A percentile compares a stretch with the other conserved stretches of the same genome.
These are phyloP conservation scores for Schizosaccharomyces octosporus DNA, from an alignment of 805 yeast species.

Conservation along the genomic window DNA sequence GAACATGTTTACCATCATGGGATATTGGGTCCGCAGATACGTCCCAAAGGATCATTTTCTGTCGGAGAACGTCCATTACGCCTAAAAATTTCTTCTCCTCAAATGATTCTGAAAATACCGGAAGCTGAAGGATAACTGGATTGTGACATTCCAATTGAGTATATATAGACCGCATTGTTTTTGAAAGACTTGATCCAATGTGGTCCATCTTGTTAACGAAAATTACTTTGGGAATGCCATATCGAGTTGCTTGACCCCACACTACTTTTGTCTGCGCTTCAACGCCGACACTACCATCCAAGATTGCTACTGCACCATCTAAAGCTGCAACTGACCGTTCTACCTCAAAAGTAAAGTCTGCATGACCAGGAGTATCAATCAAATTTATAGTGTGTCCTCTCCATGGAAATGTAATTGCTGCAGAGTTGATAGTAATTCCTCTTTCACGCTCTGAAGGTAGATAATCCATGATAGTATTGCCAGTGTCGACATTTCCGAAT, in stretches of 20 bases:
- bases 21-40: background rate
- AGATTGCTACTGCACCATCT: conserved; percentile 79
- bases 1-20: conserved; percentile 21
- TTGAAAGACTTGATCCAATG: conserved; percentile 79
- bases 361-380: conserved; percentile 96
- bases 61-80: conserved; percentile 47
- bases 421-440: conserved; percentile 90
- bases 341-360: conserved; percentile 90
- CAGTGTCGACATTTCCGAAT: conserved; percentile 86
- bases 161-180: conserved; percentile 69
- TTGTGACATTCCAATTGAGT: conserved; percentile 26
- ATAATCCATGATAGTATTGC: conserved; percentile 88
- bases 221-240: conserved; percentile 43
- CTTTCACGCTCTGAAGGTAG: conserved; percentile 71
- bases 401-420: conserved; percentile 87
- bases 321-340: conserved; percentile 67
- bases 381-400: conserved; percentile 42
- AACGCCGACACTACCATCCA: conserved; percentile 94
- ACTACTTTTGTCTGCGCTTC: conserved; percentile 96
- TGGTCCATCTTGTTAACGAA: conserved; percentile 91
- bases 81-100: conserved; percentile 32
- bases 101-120: conserved; percentile 13
- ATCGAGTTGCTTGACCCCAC: conserved; percentile 46
- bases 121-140: background rate
- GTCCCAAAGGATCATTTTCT: conserved; percentile 27